Evolutionary conservation across 2,329 filamentous ascomycete genomes (phyloP).

Genomic region (Penicillium sp.): DNA sequence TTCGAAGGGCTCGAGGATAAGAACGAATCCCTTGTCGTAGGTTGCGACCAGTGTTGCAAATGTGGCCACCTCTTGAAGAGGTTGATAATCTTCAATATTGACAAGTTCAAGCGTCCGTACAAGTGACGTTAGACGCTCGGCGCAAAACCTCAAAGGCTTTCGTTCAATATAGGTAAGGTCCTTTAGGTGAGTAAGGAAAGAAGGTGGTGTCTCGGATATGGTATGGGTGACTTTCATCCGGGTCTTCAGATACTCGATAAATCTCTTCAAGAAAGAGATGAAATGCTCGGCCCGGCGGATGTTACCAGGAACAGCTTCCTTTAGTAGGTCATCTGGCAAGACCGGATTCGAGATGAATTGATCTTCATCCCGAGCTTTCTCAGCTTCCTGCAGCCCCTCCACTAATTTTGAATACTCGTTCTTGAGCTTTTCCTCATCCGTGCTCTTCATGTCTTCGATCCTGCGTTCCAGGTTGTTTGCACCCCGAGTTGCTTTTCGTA

Average conservation of each 20-base stretch:
- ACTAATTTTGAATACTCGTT: conserved; percentile 95
- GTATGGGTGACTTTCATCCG: conserved; percentile 98
- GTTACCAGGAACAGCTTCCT: conserved; percentile 94
- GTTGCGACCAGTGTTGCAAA: conserved; percentile 95
- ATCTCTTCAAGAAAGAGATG: conserved; percentile 87
- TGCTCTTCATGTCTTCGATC: conserved; percentile 92
- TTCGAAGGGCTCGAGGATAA: conserved; percentile 97
- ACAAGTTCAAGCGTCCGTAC: conserved; percentile 93
- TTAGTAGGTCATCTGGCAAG: conserved; percentile 86
- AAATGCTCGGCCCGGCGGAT: conserved; percentile 96
- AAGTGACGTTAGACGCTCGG: conserved; percentile 88
- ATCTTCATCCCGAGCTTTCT: conserved; percentile 87
- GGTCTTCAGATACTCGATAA: conserved; percentile 97
- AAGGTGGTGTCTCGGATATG: conserved; percentile 93
- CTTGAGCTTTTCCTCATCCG: conserved; percentile 89
- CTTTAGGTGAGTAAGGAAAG: conserved; percentile 87
- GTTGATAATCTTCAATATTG: conserved; percentile 97
- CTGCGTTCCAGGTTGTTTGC: conserved; percentile 87
- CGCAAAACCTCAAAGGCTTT: conserved; percentile 89
- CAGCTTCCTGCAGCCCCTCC: conserved; percentile 81
- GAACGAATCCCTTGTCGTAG: conserved; percentile 91
- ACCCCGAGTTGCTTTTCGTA: conserved; percentile 85
- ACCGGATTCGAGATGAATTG: conserved; percentile 97
- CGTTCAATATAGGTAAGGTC: conserved; percentile 97
- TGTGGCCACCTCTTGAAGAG: conserved; percentile 93